These are phyloP conservation scores for Suillus spraguei DNA, from an alignment of 768 basidiomycete genomes.

Conservation along the genomic window DNA sequence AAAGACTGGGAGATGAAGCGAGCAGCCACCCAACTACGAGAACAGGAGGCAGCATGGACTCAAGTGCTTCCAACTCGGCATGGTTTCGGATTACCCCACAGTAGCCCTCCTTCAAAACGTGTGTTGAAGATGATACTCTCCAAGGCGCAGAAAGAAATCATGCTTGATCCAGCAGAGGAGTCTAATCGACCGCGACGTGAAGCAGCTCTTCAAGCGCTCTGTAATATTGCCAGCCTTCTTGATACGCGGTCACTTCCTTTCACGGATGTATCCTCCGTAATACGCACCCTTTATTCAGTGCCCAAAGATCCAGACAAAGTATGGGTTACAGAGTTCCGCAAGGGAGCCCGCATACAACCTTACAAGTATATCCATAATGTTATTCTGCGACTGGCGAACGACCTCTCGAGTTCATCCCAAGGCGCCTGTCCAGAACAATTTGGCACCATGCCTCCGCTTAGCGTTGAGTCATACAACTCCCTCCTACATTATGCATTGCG, in stretches of 20 bases:
- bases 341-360: conserved; percentile 37
- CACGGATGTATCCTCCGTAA: conserved; percentile 43
- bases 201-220: conserved; percentile 59
- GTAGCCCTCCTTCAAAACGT: conserved; percentile 28
- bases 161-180: conserved; percentile 24
- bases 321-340: conserved; percentile 36
- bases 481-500: conserved; percentile 69
- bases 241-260: conserved; percentile 52
- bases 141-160: conserved; percentile 33
- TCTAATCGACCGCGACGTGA: conserved; percentile 25
- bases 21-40: conserved; percentile 26
- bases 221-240: conserved; percentile 55
- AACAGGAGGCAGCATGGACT: conserved; percentile 19
- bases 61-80: conserved; percentile 21
- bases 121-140: conserved; percentile 36
- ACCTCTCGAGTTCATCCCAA: conserved; percentile 12
- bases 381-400: conserved; percentile 41
- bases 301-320: conserved; percentile 43
- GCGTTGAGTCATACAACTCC: conserved; percentile 53
- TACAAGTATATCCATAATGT: conserved; percentile 52
- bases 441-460: conserved; percentile 35
- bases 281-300: conserved; percentile 49
- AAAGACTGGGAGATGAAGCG: conserved; percentile 59
- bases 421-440: conserved; percentile 12
- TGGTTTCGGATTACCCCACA: conserved; percentile 10